Base-by-base conservation (phyloP, 83 land plant species). In the Isoetes engelmannii region DNA sequence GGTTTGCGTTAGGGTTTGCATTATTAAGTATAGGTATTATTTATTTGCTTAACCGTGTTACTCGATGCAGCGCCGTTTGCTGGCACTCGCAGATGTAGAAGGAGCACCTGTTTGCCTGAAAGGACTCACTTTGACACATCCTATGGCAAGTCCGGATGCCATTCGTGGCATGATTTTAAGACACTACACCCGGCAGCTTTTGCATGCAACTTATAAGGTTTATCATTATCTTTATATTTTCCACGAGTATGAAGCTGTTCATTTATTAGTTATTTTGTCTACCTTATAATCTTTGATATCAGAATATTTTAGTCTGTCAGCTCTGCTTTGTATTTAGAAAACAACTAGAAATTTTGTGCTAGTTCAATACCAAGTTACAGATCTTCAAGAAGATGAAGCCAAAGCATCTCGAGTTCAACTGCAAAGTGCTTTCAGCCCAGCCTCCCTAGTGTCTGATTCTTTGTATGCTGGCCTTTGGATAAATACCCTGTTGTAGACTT, bases 181-280 rank as follows among this genome's bases (percentile, higher is more conserved):
- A 51, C 99, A 94, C 68, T 94, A 90, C 69, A 88, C 82, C 44
- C 78, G 88, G 43, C 99, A 94, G 65, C 79, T 90, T 53, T 69
- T 84, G 48, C 97, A 90, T 77, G 99, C 90, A 80, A 74, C 86
- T 54, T 94, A 90, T 76, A 94, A 94, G 97, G 99, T 12, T n/a
- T 19, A 44, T 47, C 19, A 5, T 53, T 19, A 17, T 44, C 21
- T 43, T 64, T 17, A 37, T 63, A 44, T 21, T 28, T 71, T 48
- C 21, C 10, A n/a, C 3, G 15, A 4, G n/a, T 44, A 10, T 44
- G 65, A 10, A 47, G 68, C 13, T 48, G 5, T 43, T 18, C 62
- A 18, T 37, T 42, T 6, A 57, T 68, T n/a, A 20, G 42, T 12
- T 18, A 42, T 18, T 7, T 18, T 69, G 62, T 58, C 62, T 5